Conservation (phyloP, 129 eudicot genomes). For the Sambucus nigra region DNA sequence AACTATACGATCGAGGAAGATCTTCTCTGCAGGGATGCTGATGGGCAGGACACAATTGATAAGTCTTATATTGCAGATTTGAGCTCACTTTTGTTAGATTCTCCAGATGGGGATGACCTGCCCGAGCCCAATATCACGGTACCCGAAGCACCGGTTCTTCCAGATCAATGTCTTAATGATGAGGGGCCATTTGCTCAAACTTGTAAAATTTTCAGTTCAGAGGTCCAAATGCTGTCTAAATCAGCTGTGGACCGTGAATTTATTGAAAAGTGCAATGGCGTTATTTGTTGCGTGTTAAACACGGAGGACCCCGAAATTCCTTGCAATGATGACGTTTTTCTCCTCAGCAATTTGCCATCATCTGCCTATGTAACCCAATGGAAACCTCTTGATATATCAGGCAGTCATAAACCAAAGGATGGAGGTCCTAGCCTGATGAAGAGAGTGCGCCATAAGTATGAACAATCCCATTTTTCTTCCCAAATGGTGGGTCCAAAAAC, state of each 20-base stretch:
- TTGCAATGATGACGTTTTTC: constrained; percentile 63
- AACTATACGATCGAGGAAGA: constrained; percentile 44
- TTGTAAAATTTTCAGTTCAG: constrained; percentile 11
- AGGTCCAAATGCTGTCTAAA: constrained; percentile 16
- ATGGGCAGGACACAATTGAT: constrained; percentile 26
- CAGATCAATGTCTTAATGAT: constrained; percentile 11
- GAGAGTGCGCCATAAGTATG: constrained; percentile 17
- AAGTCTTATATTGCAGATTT: constrained; percentile 31
- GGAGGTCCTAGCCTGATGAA: constrained; percentile 12
- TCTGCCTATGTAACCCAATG: constrained; percentile 19
- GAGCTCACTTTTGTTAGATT: constrained; percentile 41
- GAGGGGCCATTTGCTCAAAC: no score
- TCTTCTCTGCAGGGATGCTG: constrained; percentile 29
- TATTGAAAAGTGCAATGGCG: constrained; percentile 25
- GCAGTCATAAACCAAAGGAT: constrained; percentile 15
- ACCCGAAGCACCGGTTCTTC: constrained; percentile 4
- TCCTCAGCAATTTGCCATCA: constrained; percentile 23
- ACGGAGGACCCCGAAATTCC: constrained; percentile 73
- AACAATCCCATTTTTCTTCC: constrained; percentile 15
- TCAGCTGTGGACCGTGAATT: constrained; percentile 15
- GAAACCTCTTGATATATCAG: constrained; percentile 16
- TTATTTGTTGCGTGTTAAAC: constrained; percentile 52
- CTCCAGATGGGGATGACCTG: constrained; percentile 25
- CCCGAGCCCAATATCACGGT: background rate
- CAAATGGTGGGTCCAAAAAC: constrained; percentile 19